Base-by-base conservation (phyloP, 1,139 yeast species). In the Candida sp. region DNA sequence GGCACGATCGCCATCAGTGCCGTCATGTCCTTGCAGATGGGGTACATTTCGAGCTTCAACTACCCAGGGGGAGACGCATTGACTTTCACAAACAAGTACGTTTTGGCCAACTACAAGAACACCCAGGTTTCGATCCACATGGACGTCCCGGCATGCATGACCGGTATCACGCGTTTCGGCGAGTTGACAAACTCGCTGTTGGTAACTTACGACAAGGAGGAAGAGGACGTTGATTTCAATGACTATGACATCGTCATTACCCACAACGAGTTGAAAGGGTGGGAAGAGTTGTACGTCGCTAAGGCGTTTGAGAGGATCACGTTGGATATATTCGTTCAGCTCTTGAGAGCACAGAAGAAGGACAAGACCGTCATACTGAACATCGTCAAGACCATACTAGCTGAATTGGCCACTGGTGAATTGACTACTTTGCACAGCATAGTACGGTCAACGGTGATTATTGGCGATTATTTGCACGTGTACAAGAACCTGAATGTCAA, bases 11-110 rank as follows among this genome's bases (percentile, higher is more conserved):
- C 64, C 3, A 49, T 71, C 1, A 74, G 85, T 1, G 54, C 78
- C 2, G 52, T 69, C 0, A 51, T 80, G 4, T 81, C 94, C 0
- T 51, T 79, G 2, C 65, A 78, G 25, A 83, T 84, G 77, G 81
- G 86, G 0, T 78, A 77, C 50, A 74, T 85, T 3, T 91, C 97
- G 0, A 79, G 89, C 46, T 75, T 73, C 68, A 93, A 93, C 67
- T 93, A 93, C 63, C 97, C 98, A 2, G 98, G 98, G 7, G 98
- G 97, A 0, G 78, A 72, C 4, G 96, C 97, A 0, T 68, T 92
- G 35, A 54, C 65, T 11, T 65, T 63, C 39, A 78, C 88, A 53
- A 89, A 90, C 61, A 58, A 72, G 5, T 68, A 73, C 46, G 59
- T 86, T 9, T 45, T 70, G 7, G 52, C 60, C 4, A 49, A 57